Conservation (phyloP, 495 filamentous ascomycete species). For the Pseudevernia furfuracea region DNA sequence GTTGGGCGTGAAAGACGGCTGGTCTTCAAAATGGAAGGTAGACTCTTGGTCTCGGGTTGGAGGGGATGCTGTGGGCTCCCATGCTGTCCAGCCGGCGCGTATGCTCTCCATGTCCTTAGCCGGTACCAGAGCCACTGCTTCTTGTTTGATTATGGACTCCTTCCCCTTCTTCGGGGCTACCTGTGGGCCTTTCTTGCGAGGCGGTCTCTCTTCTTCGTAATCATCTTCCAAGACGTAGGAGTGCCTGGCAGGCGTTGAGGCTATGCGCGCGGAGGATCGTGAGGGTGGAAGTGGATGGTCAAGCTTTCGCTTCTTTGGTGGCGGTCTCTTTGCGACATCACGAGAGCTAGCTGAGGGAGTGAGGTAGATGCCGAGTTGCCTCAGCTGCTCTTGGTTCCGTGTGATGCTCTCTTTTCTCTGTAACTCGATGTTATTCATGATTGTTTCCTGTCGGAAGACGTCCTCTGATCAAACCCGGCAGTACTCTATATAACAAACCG, state of each 20-base stretch:
- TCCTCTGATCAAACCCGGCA: too few relatives aligned
- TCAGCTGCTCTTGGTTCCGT: conserved; percentile 24
- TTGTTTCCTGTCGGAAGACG: not conserved
- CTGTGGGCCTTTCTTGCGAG: not conserved
- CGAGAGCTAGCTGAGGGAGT: conserved; percentile 17
- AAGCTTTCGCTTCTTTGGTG: conserved; percentile 28
- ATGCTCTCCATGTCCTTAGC: conserved; percentile 30
- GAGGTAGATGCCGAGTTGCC: conserved; percentile 29
- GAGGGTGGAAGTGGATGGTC: conserved; percentile 24
- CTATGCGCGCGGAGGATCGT: conserved; percentile 34
- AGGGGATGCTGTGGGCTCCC: conserved; percentile 30
- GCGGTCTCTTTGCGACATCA: not conserved
- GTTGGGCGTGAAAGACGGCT: conserved; percentile 40
- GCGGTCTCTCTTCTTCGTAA: conserved; percentile 2
- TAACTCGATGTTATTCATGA: conserved; percentile 21
- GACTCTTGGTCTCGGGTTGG: conserved; percentile 36
- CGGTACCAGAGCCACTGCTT: conserved; percentile 7
- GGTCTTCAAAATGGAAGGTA: conserved; percentile 36
- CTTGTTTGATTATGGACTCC: not conserved
- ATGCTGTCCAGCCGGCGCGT: conserved; percentile 35
- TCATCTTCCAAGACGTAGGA: conserved; percentile 26
- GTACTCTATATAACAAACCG: too few relatives aligned
- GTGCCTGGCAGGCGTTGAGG: conserved; percentile 23
- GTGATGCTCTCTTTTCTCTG: conserved; percentile 25
- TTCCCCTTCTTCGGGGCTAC: not conserved